phyloP scores from a whole-genome alignment of 2,329 filamentous ascomycete genomes.

The Remersonia thermophila region DNA sequence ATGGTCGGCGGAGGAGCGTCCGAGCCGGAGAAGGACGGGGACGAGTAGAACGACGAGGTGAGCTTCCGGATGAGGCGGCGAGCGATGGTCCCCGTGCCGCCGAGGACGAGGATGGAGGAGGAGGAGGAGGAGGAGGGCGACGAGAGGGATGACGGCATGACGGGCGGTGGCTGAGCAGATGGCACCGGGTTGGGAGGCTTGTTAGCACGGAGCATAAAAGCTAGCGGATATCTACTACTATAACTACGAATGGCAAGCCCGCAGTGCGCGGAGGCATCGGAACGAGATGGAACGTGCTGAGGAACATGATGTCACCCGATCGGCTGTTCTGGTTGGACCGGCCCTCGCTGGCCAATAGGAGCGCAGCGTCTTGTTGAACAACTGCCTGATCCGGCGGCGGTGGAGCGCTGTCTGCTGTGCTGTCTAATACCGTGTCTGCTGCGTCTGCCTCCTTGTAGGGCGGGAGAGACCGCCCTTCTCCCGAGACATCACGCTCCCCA shows the following conservation, averaged over 20 bases:
- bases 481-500: too few species aligned
- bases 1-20: conserved; percentile 11
- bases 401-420: conserved; percentile 4
- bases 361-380: neutral
- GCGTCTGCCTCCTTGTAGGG: too few species aligned
- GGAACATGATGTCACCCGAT: too few species aligned
- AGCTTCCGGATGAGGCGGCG: conserved; percentile 27
- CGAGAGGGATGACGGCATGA: neutral
- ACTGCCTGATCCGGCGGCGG: neutral
- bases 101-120: conserved; percentile 26
- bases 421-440: too few species aligned
- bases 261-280: too few species aligned
- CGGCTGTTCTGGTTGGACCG: too few species aligned
- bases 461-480: too few species aligned
- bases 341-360: too few species aligned
- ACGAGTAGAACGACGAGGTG: conserved; percentile 11
- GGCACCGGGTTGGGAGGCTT: too few species aligned
- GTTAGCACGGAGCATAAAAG: too few species aligned
- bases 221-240: too few species aligned
- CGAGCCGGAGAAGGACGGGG: conserved; percentile 2
- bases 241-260: neutral
- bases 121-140: conserved; percentile 1
- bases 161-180: neutral
- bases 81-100: conserved; percentile 34
- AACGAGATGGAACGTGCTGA: too few species aligned